Conservation (phyloP, 2,329 filamentous ascomycete genomes). For the Colletotrichum sp. region DNA sequence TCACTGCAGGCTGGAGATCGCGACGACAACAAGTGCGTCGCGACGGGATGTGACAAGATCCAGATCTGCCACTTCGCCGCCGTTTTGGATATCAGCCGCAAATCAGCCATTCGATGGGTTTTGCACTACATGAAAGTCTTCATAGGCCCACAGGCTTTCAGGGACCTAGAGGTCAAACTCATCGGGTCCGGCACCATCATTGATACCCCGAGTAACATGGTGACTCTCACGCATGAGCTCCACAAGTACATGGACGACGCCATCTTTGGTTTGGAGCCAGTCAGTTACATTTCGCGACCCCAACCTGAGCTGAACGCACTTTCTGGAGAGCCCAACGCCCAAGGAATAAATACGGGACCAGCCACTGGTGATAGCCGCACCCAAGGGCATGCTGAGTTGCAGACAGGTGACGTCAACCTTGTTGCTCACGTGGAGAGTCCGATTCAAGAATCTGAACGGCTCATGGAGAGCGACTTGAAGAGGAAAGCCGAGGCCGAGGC, state of each 20-base stretch:
- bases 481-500: background rate
- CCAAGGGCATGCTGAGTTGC: background rate
- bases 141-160: background rate
- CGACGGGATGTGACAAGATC: accelerated
- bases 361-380: background rate
- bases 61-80: background rate
- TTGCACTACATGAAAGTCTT: accelerated
- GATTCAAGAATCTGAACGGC: accelerated
- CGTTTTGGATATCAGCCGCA: background rate
- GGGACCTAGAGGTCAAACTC: background rate
- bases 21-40: background rate
- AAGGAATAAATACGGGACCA: background rate
- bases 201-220: background rate
- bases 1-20: background rate
- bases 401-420: background rate
- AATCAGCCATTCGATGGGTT: background rate
- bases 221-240: background rate
- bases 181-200: background rate
- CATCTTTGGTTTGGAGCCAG: background rate
- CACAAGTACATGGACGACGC: background rate
- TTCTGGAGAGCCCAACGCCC: background rate
- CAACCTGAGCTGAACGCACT: background rate
- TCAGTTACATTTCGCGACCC: accelerated
- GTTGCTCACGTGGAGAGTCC: background rate
- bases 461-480: background rate